Conservation (phyloP, 2,329 filamentous ascomycete genomes). For the Exserohilum rostratum region DNA sequence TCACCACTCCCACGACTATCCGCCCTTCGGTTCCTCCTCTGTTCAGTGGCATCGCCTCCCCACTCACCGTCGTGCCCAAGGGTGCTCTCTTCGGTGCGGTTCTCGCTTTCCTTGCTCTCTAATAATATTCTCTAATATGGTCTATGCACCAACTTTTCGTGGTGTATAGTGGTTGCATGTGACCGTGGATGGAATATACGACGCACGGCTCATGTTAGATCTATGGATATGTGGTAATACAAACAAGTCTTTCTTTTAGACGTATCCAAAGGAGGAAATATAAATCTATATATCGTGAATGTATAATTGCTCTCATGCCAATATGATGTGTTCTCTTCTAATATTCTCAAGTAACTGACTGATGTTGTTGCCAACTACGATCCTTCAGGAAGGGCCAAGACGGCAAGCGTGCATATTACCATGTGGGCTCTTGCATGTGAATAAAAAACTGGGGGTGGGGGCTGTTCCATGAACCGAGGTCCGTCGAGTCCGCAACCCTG, state of each 20-base stretch:
- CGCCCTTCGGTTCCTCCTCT: slow-evolving; percentile 29
- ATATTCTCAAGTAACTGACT: too few species aligned
- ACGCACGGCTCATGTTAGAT: neutral
- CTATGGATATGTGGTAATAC: neutral
- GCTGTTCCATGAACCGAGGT: slow-evolving; percentile 11
- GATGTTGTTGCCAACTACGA: neutral
- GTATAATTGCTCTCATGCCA: too few species aligned
- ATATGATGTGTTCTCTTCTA: too few species aligned
- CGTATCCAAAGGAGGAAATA: neutral
- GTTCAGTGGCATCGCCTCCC: slow-evolving; percentile 45
- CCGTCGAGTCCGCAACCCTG: neutral
- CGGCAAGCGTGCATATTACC: neutral
- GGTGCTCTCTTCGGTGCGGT: slow-evolving; percentile 36
- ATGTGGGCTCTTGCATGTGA: slow-evolving; percentile 8
- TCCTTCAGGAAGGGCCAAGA: neutral
- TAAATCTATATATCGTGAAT: neutral
- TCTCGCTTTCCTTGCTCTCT: slow-evolving; percentile 44
- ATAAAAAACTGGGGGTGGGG: neutral
- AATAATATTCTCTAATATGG: slow-evolving; percentile 7
- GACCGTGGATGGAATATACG: neutral
- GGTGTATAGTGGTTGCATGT: slow-evolving; percentile 3
- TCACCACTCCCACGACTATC: slow-evolving; percentile 22
- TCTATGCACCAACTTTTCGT: neutral
- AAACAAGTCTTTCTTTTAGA: neutral
- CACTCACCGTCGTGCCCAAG: slow-evolving; percentile 28